These are phyloP conservation scores for Voacanga thouarsii DNA, from an alignment of 257 asterid genomes.

Conservation along the genomic window DNA sequence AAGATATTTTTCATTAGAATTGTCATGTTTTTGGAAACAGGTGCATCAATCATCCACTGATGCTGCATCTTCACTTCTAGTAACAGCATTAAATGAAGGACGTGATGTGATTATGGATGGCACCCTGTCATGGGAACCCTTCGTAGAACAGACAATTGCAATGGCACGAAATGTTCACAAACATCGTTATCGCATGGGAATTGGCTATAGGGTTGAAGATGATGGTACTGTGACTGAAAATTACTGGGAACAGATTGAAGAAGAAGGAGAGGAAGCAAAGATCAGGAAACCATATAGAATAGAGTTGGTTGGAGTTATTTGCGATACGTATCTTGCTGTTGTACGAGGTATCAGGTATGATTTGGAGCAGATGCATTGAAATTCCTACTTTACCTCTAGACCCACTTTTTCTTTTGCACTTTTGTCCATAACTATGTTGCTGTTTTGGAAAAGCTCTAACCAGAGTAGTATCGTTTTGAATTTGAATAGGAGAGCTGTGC, in stretches of 20 bases:
- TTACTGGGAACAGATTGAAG: constrained; percentile 68
- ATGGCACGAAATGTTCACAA: constrained; percentile 86
- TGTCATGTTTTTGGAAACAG: constrained; percentile 32
- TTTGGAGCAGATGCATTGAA: neutral
- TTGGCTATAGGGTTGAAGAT: constrained; percentile 68
- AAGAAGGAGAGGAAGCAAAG: constrained; percentile 29
- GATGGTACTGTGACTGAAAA: constrained; percentile 69
- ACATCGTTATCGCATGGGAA: constrained; percentile 82
- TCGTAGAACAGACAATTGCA: constrained; percentile 78
- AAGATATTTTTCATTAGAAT: neutral
- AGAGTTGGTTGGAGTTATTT: constrained; percentile 89
- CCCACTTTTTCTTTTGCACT: neutral
- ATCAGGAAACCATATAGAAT: constrained; percentile 66
- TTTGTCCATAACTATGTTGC: neutral
- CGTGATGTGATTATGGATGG: constrained; percentile 99
- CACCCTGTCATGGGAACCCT: constrained; percentile 92
- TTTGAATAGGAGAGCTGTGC: constrained; percentile 75
- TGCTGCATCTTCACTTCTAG: constrained; percentile 93
- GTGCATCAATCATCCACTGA: constrained; percentile 93
- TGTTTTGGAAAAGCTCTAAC: neutral
- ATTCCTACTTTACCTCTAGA: neutral
- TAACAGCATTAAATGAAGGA: constrained; percentile 87
- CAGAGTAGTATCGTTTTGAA: neutral
- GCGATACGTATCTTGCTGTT: constrained; percentile 86
- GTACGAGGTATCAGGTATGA: constrained; percentile 84